Percentiles rank a stretch among this genome's conserved stretches.
phyloP scores from a whole-genome alignment of 1,284 basidiomycete genomes.

The Boletus hoseneyae region DNA sequence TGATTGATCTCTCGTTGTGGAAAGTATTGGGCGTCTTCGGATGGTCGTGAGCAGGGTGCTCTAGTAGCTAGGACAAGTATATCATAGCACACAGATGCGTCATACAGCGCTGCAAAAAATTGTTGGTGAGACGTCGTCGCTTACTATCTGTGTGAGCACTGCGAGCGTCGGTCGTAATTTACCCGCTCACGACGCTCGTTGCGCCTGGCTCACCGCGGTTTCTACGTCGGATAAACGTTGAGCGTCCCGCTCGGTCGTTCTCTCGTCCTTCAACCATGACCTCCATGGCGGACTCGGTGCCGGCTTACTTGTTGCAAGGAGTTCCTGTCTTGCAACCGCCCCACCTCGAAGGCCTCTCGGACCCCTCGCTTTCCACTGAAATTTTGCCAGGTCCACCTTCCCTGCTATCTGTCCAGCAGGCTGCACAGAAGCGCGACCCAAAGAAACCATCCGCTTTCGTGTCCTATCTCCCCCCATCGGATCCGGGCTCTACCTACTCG shows the following conservation, averaged over 20 bases:
- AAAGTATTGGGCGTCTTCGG: neutral
- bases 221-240: slow-evolving; percentile 17
- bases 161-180: slow-evolving; percentile 16
- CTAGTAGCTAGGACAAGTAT: too few relatives aligned
- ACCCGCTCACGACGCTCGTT: slow-evolving; percentile 23
- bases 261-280: slow-evolving; percentile 45
- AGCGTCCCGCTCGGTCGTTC: slow-evolving; percentile 17
- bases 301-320: slow-evolving; percentile 64
- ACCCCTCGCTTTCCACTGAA: slow-evolving; percentile 74
- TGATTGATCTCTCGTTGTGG: slow-evolving; percentile 8
- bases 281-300: slow-evolving; percentile 58
- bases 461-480: slow-evolving; percentile 75
- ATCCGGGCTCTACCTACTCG: slow-evolving; percentile 80
- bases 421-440: slow-evolving; percentile 65
- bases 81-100: slow-evolving; percentile 8
- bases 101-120: slow-evolving; percentile 22
- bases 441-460: slow-evolving; percentile 61
- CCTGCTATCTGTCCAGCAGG: slow-evolving; percentile 61
- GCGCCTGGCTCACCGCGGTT: slow-evolving; percentile 14
- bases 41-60: neutral
- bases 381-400: slow-evolving; percentile 80
- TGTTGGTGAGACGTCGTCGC: slow-evolving; percentile 22
- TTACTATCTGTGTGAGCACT: slow-evolving; percentile 23
- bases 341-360: slow-evolving; percentile 65
- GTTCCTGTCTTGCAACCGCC: slow-evolving; percentile 68